A percentile compares a stretch with the other conserved stretches of the same genome.
These are phyloP conservation scores for Rutstroemia sp. DNA, from an alignment of 2,329 filamentous ascomycete genomes.

Conservation along the genomic window DNA sequence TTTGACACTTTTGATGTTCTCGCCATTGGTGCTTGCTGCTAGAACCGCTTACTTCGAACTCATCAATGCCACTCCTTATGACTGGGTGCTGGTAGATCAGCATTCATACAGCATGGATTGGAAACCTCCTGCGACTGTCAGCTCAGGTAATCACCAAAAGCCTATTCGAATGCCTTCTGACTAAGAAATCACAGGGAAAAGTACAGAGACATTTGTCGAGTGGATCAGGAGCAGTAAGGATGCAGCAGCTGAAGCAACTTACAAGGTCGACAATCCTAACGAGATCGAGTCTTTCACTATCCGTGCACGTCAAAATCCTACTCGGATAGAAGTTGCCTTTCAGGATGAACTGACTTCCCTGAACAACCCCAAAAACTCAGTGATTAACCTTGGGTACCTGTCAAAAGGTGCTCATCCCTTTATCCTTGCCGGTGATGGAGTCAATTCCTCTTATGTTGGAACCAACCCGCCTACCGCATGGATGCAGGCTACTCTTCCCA, in stretches of 20 bases:
- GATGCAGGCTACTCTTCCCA: slow-evolving; percentile 19
- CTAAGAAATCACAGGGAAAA: not conserved
- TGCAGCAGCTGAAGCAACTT: slow-evolving; percentile 18
- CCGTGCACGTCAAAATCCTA: slow-evolving; percentile 12
- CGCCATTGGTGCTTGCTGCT: slow-evolving; percentile 5
- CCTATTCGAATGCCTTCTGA: not conserved
- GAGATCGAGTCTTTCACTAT: slow-evolving; percentile 14
- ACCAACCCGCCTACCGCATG: slow-evolving; percentile 16
- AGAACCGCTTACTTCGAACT: slow-evolving; percentile 11
- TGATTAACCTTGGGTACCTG: slow-evolving; percentile 13
- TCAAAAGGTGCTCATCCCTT: slow-evolving; percentile 16
- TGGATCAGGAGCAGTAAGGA: slow-evolving; percentile 12
- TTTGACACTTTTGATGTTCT: not conserved
- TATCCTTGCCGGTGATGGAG: slow-evolving; percentile 16
- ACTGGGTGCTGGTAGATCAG: slow-evolving; percentile 14
- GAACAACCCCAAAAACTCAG: slow-evolving; percentile 15
- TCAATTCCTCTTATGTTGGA: slow-evolving; percentile 11
- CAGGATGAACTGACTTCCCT: slow-evolving; percentile 15
- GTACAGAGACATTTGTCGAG: slow-evolving; percentile 15
- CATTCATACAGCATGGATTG: slow-evolving; percentile 19
- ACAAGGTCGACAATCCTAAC: slow-evolving; percentile 13
- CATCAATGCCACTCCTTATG: slow-evolving; percentile 18
- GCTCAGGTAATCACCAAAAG: slow-evolving; percentile 1
- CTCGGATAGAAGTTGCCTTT: slow-evolving; percentile 14
- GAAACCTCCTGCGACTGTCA: slow-evolving; percentile 9